Conservation (phyloP, 2,329 filamentous ascomycete genomes). For the Apiospora sp. region DNA sequence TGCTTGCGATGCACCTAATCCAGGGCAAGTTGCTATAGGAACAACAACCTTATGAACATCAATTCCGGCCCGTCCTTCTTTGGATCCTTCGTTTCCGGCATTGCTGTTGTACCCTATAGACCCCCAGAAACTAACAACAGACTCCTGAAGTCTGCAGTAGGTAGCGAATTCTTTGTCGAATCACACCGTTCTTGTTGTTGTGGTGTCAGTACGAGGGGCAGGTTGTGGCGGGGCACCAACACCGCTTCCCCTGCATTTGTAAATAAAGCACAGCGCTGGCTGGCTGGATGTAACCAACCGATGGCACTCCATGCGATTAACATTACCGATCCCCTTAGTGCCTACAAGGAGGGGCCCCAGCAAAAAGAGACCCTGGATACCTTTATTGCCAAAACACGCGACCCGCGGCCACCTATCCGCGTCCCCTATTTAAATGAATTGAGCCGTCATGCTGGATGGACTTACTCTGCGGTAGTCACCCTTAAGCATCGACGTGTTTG, state of each 20-base stretch:
- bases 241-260: not conserved
- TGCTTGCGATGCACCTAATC: not conserved
- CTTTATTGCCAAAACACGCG: conserved; percentile 9
- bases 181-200: too few species aligned
- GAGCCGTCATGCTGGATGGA: not conserved
- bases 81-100: not conserved
- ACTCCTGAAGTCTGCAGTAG: not conserved
- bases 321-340: conserved; percentile 5
- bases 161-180: not conserved
- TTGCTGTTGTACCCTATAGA: not conserved
- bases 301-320: not conserved
- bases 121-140: not conserved
- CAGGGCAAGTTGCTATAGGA: not conserved
- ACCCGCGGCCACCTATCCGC: conserved; percentile 15
- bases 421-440: conserved; percentile 11
- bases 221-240: not conserved
- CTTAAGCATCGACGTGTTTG: not conserved
- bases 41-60: not conserved
- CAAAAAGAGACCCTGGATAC: conserved; percentile 11
- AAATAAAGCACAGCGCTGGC: not conserved
- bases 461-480: not conserved
- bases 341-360: not conserved
- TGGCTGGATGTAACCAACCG: not conserved
- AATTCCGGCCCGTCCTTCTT: not conserved
- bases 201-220: not conserved